A percentile compares a stretch with the other conserved stretches of the same genome.
phyloP scores from a whole-genome alignment of 169 alveolate genomes.

The Cryptosporidium viatorum region DNA sequence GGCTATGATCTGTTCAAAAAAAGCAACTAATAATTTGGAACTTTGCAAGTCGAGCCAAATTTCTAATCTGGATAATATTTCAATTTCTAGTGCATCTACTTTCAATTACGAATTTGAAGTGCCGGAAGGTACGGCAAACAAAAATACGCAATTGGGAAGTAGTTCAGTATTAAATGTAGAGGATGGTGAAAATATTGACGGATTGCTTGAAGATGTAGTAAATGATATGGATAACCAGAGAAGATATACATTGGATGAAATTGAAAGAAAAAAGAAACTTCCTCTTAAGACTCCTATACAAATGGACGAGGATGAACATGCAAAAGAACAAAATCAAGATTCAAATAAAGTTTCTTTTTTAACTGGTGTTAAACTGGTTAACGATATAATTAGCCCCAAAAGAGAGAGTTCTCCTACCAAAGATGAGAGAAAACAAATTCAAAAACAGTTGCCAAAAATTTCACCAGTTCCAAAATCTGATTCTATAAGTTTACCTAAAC shows the following conservation, averaged over 20 bases:
- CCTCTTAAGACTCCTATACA: neutral
- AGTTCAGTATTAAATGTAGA: neutral
- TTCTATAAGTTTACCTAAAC: neutral
- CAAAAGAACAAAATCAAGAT: no score
- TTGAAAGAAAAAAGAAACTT: neutral
- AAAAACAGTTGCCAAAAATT: neutral
- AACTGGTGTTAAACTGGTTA: neutral
- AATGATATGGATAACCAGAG: neutral
- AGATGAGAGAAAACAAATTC: neutral
- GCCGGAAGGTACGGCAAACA: neutral
- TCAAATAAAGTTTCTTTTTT: neutral
- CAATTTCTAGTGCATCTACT: slow-evolving; percentile 54
- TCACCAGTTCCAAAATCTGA: neutral
- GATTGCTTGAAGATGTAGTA: neutral
- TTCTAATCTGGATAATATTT: neutral
- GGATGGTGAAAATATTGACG: neutral
- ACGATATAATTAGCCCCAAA: neutral
- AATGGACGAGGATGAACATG: neutral
- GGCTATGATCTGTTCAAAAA: neutral
- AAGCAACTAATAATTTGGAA: neutral
- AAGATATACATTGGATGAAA: neutral
- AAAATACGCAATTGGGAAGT: neutral
- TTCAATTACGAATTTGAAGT: slow-evolving; percentile 5
- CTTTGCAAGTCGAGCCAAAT: neutral
- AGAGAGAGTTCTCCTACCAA: neutral